A percentile compares a stretch with the other conserved stretches of the same genome.
Conservation (phyloP, 306 rosid species). For the Comarum palustre region DNA sequence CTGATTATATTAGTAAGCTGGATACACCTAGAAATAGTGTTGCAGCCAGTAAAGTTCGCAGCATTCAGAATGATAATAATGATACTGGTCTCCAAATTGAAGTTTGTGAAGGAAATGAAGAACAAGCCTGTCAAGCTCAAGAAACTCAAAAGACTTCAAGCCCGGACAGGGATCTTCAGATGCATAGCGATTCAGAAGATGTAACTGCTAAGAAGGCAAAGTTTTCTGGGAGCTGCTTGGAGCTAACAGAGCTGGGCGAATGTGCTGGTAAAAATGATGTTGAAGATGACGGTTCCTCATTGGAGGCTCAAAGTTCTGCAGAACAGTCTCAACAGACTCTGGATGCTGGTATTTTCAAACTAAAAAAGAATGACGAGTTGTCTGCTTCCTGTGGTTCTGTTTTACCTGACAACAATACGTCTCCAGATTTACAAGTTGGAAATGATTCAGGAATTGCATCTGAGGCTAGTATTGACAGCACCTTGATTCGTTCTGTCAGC, state of each 20-base stretch:
- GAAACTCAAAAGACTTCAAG: constrained; percentile 30
- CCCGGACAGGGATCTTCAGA: constrained; percentile 35
- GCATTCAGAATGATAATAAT: constrained; percentile 25
- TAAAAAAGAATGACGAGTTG: constrained; percentile 23
- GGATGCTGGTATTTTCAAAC: constrained; percentile 26
- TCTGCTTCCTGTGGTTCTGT: constrained; percentile 33
- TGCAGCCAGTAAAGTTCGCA: constrained; percentile 15
- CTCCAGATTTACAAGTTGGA: constrained; percentile 32
- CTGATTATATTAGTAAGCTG: constrained; percentile 54
- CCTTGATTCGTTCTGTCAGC: neutral
- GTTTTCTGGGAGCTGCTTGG: constrained; percentile 60
- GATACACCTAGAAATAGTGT: constrained; percentile 39
- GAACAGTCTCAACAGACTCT: constrained; percentile 27
- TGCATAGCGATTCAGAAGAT: constrained; percentile 40
- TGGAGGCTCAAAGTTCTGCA: constrained; percentile 29
- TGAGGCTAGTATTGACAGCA: neutral
- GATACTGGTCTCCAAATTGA: constrained; percentile 23
- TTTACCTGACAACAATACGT: constrained; percentile 30
- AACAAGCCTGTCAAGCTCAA: constrained; percentile 32
- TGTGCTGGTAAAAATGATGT: constrained; percentile 32
- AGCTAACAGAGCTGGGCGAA: constrained; percentile 38
- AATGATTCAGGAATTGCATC: constrained; percentile 10
- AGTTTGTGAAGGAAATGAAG: constrained; percentile 46
- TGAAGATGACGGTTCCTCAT: constrained; percentile 26
- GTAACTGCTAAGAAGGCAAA: constrained; percentile 31